phyloP scores from a whole-genome alignment of 106 monocot genomes.

The Acanthochlamys bracteata region DNA sequence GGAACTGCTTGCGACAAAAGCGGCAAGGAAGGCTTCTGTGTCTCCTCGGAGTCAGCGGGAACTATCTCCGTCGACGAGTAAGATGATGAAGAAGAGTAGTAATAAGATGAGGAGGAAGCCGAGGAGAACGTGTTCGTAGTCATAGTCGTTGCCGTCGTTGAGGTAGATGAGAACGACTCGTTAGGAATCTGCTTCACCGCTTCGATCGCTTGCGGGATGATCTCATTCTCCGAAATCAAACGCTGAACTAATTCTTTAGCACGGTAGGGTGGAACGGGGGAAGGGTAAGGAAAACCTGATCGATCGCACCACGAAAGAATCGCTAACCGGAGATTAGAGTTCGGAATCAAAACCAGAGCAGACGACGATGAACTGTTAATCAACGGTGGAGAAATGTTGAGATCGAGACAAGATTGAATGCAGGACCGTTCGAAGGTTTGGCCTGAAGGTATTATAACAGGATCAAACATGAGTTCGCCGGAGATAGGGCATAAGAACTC shows the following conservation, averaged over 20 bases:
- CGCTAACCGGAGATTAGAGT: conserved; percentile 1
- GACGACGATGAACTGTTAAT: not conserved
- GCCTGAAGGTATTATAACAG: conserved; percentile 72
- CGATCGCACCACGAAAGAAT: conserved; percentile 4
- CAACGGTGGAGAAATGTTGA: conserved; percentile 29
- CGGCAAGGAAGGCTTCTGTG: too few species aligned
- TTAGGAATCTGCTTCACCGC: not conserved
- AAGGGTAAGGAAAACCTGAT: not conserved
- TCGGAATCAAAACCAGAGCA: conserved; percentile 6
- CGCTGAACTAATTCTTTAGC: not conserved
- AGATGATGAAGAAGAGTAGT: conserved; percentile 1
- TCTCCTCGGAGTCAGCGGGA: not conserved
- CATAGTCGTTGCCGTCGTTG: not conserved
- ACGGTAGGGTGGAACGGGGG: not conserved
- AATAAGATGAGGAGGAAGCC: not conserved
- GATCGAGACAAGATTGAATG: conserved; percentile 54
- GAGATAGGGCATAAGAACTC: conserved; percentile 86
- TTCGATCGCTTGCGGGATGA: not conserved
- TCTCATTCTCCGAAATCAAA: not conserved
- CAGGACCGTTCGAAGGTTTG: conserved; percentile 74
- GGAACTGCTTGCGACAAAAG: too few species aligned
- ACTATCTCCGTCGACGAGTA: not conserved
- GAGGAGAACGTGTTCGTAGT: not conserved
- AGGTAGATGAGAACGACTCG: too few species aligned
- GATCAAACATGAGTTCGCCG: conserved; percentile 69